Conservation (phyloP, 2,329 filamentous ascomycete species). For the Trematosphaeria pertusa region DNA sequence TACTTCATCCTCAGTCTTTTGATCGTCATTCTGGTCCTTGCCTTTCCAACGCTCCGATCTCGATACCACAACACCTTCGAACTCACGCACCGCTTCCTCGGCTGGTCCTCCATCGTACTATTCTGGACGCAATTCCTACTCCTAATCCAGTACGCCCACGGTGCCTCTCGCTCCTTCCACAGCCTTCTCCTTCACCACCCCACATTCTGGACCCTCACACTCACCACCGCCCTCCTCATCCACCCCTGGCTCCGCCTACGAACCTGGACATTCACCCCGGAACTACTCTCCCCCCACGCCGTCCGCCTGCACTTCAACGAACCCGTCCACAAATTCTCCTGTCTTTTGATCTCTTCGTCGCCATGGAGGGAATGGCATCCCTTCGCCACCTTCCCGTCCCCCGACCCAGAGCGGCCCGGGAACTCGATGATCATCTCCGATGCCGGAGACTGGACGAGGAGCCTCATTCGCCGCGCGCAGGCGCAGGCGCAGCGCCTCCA, state of each 20-base stretch:
- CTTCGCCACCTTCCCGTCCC: slow-evolving; percentile 45
- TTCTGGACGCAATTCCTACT: slow-evolving; percentile 38
- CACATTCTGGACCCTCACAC: slow-evolving; percentile 70
- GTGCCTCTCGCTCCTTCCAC: background rate
- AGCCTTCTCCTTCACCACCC: slow-evolving; percentile 19
- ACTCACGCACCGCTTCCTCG: slow-evolving; percentile 42
- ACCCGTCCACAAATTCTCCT: slow-evolving; percentile 38
- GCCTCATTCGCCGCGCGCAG: slow-evolving; percentile 19
- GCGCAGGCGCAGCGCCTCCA: background rate
- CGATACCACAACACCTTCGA: slow-evolving; percentile 43
- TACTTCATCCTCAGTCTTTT: slow-evolving; percentile 30
- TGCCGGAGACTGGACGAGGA: slow-evolving; percentile 44
- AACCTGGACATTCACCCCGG: slow-evolving; percentile 68
- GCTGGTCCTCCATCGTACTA: slow-evolving; percentile 38
- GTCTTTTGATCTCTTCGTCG: slow-evolving; percentile 35
- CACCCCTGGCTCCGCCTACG: slow-evolving; percentile 78
- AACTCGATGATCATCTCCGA: slow-evolving; percentile 42
- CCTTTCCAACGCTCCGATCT: slow-evolving; percentile 30
- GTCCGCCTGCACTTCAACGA: slow-evolving; percentile 65
- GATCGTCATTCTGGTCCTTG: slow-evolving; percentile 30
- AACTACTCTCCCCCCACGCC: slow-evolving; percentile 75
- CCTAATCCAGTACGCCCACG: slow-evolving; percentile 4
- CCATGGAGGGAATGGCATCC: slow-evolving; percentile 47
- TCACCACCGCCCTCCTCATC: slow-evolving; percentile 69
- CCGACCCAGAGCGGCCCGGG: background rate